Percentiles rank a stretch among this genome's conserved stretches.
These are phyloP conservation scores for Triadica sebifera DNA, from an alignment of 345 rosid genomes.

Conservation along the genomic window DNA sequence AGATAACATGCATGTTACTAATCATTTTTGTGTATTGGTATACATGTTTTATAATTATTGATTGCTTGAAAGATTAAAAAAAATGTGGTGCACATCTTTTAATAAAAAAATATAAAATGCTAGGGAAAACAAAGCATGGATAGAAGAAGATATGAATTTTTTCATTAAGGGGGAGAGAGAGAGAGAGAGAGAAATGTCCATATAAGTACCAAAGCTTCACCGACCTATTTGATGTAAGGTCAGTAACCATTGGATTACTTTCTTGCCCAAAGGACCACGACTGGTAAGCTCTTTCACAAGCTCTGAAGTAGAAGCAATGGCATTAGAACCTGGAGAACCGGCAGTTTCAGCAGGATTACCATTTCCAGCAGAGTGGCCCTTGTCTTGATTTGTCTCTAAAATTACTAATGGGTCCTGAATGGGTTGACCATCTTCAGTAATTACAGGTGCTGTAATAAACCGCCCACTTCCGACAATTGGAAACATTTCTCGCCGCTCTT, in stretches of 20 bases:
- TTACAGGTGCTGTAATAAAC: conserved; percentile 83
- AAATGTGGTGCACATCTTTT: conserved; percentile 1
- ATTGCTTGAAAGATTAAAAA: background rate
- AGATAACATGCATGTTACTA: background rate
- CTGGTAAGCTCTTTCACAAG: conserved; percentile 50
- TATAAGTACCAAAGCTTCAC: conserved; percentile 20
- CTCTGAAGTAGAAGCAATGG: conserved; percentile 38
- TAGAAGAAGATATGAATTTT: no score
- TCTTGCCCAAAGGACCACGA: conserved; percentile 65
- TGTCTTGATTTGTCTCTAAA: conserved; percentile 57
- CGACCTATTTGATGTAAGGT: conserved; percentile 94
- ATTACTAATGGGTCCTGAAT: conserved; percentile 76
- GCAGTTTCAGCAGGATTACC: conserved; percentile 15
- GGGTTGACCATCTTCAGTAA: conserved; percentile 79
- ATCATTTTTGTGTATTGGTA: background rate
- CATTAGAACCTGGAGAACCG: conserved; percentile 17
- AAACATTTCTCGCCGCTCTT: conserved; percentile 66
- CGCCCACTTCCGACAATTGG: conserved; percentile 88
- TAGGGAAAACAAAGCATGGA: background rate
- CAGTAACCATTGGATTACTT: conserved; percentile 82
- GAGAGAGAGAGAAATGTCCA: conserved; percentile 1
- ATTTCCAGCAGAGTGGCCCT: conserved; percentile 24
- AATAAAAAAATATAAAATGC: background rate
- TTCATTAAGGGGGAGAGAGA: background rate
- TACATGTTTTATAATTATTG: background rate